Evolutionary conservation across 768 basidiomycete species (phyloP).

Genomic region (Collybia sp.): DNA sequence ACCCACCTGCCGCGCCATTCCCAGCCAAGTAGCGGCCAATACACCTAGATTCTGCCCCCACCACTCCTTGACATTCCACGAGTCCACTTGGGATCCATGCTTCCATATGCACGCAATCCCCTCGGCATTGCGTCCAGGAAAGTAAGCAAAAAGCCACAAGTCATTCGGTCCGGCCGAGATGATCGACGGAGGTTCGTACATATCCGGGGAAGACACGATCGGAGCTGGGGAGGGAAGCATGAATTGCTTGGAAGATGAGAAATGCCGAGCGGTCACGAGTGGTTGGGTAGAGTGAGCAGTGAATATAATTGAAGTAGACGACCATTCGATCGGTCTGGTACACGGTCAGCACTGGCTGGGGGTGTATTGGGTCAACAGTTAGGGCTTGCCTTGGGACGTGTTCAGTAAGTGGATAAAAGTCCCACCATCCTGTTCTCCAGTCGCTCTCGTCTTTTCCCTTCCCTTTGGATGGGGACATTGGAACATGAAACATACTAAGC

Average conservation of each 20-base stretch:
- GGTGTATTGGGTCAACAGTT: constrained; percentile 1
- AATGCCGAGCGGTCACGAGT: constrained; percentile 54
- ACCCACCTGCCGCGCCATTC: constrained; percentile 53
- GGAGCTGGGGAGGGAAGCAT: constrained; percentile 47
- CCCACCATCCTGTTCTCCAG: constrained; percentile 75
- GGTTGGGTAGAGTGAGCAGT: constrained; percentile 63
- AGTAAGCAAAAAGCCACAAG: constrained; percentile 71
- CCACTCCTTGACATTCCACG: constrained; percentile 54
- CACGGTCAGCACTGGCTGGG: neutral
- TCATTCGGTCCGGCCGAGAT: constrained; percentile 57
- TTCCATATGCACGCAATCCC: constrained; percentile 67
- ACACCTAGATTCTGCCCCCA: constrained; percentile 56
- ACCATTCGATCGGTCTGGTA: constrained; percentile 67
- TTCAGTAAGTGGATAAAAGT: constrained; percentile 59
- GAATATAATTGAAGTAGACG: constrained; percentile 63
- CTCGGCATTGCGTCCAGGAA: constrained; percentile 51
- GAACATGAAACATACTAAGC: constrained; percentile 10
- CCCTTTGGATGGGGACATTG: constrained; percentile 43
- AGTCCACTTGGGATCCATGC: constrained; percentile 52
- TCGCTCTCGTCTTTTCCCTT: constrained; percentile 46
- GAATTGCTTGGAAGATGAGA: constrained; percentile 69
- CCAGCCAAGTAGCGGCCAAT: constrained; percentile 61
- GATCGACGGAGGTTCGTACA: constrained; percentile 58
- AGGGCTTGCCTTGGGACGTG: constrained; percentile 43
- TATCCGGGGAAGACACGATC: constrained; percentile 36